Evolutionary conservation across 208 protist genomes (phyloP).

Genomic region (Endotrypanum monterogeii): DNA sequence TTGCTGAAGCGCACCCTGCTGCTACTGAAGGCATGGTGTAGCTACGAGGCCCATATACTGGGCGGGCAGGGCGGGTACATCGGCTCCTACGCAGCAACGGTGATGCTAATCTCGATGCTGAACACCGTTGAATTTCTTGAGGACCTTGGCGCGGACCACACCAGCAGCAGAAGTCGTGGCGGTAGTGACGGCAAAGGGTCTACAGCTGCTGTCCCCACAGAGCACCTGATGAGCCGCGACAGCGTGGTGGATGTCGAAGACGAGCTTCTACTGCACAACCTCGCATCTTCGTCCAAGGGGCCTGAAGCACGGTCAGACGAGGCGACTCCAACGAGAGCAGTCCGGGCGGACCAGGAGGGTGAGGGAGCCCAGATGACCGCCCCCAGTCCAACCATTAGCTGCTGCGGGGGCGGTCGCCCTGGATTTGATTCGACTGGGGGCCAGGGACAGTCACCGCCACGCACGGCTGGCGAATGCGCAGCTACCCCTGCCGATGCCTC

Average conservation of each 20-base stretch:
- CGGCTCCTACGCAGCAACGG: constrained; percentile 87
- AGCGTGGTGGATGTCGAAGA: background rate
- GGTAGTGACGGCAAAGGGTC: background rate
- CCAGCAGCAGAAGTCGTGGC: background rate
- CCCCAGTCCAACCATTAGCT: background rate
- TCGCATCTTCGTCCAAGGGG: constrained; percentile 16
- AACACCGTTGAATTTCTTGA: constrained; percentile 89
- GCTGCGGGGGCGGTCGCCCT: background rate
- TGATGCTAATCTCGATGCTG: constrained; percentile 91
- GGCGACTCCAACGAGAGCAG: constrained; percentile 2
- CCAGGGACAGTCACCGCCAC: background rate
- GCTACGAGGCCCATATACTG: constrained; percentile 91
- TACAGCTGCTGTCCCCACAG: background rate
- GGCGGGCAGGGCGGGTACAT: constrained; percentile 89
- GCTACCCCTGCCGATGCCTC: background rate
- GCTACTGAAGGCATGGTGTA: constrained; percentile 91
- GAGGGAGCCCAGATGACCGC: background rate
- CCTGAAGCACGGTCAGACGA: background rate
- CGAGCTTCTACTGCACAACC: constrained; percentile 15
- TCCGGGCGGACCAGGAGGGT: background rate
- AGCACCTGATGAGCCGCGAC: background rate
- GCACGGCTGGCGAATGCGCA: background rate
- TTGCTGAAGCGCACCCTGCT: constrained; percentile 91
- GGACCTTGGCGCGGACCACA: constrained; percentile 38
- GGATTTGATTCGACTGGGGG: background rate